Conservation (phyloP, 371 early-diverging fungal species). For the Mortierella sp. region DNA sequence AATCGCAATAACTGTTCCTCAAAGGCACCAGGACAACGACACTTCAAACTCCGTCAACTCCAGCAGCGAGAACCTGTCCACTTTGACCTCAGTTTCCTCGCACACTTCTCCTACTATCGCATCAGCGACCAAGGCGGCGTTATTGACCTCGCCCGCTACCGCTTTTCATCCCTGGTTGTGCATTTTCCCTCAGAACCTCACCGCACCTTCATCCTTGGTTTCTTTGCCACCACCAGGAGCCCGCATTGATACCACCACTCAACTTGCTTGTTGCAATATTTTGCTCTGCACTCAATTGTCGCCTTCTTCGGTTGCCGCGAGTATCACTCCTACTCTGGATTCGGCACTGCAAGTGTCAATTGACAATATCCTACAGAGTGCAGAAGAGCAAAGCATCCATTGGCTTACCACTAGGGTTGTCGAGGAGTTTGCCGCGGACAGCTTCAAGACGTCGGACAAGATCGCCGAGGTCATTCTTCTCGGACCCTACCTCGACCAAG, state of each 20-base stretch:
- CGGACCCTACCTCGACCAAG: background rate
- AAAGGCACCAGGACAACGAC: no score
- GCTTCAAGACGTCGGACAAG: background rate
- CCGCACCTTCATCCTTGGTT: background rate
- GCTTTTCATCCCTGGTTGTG: background rate
- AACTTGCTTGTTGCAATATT: background rate
- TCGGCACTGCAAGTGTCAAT: background rate
- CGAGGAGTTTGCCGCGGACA: background rate
- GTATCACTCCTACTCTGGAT: background rate
- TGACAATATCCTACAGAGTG: background rate
- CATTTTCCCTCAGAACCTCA: background rate
- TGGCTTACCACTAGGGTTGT: background rate
- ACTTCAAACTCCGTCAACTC: no score
- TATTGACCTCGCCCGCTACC: no score
- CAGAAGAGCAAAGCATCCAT: background rate
- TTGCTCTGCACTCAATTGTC: background rate
- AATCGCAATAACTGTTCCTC: background rate
- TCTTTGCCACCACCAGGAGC: background rate
- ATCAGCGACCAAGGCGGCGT: no score
- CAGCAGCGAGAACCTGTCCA: no score
- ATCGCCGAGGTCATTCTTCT: background rate
- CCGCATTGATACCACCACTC: background rate
- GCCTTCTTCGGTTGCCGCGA: background rate
- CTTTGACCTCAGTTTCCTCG: no score
- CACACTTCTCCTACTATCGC: background rate